These are phyloP conservation scores for Pachysandra terminalis DNA, from an alignment of 164 flowering plant genomes.

Conservation along the genomic window DNA sequence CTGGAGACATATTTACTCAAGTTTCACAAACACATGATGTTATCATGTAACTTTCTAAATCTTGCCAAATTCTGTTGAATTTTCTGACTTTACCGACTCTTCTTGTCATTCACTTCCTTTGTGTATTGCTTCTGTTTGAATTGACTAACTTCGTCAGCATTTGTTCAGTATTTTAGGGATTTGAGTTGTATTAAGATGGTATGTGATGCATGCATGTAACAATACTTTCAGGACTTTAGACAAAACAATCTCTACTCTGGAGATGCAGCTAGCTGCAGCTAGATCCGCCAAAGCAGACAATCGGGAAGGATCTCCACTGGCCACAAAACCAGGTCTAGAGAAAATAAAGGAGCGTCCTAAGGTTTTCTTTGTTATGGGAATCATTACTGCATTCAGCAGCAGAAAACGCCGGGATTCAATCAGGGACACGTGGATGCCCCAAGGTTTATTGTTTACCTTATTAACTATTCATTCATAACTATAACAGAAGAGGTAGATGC, in stretches of 20 bases:
- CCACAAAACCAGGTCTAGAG: slow-evolving; percentile 27
- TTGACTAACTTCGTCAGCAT: not conserved
- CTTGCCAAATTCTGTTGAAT: slow-evolving; percentile 3
- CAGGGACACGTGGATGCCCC: slow-evolving; percentile 93
- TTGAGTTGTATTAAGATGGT: not conserved
- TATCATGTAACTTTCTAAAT: slow-evolving; percentile 48
- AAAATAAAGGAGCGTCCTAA: slow-evolving; percentile 44
- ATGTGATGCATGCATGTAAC: slow-evolving; percentile 6
- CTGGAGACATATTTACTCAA: slow-evolving; percentile 56
- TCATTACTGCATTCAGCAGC: slow-evolving; percentile 92
- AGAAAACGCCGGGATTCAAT: slow-evolving; percentile 87
- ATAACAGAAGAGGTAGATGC: not conserved
- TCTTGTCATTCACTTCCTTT: not conserved
- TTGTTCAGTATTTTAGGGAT: not conserved
- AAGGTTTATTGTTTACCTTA: slow-evolving; percentile 39
- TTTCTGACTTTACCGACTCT: not conserved
- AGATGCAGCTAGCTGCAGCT: slow-evolving; percentile 79
- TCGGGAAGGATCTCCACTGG: slow-evolving; percentile 41
- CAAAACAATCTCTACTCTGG: slow-evolving; percentile 76
- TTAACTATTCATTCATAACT: not conserved
- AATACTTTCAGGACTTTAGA: slow-evolving; percentile 69
- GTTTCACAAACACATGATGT: slow-evolving; percentile 73
- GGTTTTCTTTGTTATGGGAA: slow-evolving; percentile 90
- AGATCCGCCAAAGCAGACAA: slow-evolving; percentile 56
- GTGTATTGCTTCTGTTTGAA: not conserved